Evolutionary conservation across 371 early-diverging fungal species (phyloP), one percentile per base, ranked within the genome.

Genomic region (Syncephalastrum contaminatum): DNA sequence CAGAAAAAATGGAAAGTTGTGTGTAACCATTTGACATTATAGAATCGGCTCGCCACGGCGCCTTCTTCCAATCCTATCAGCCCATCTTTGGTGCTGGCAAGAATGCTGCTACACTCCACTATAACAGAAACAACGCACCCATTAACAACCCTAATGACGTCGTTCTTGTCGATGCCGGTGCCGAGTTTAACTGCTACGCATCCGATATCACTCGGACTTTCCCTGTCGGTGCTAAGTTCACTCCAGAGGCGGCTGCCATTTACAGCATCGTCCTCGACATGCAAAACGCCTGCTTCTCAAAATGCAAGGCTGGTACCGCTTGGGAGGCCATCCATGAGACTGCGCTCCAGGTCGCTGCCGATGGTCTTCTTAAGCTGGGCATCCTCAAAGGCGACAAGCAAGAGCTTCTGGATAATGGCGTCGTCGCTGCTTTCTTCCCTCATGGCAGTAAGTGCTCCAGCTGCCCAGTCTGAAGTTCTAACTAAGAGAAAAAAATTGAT

Each of bases 291-390:
- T 74, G 73, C 52, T 60, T 94, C 18, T 80, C 59, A 7, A 79
- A 79, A 18, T 77, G 94, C 60, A 88, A 84, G 62, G 87, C 91
- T 5, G 92, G 91, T 60, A 88, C 87, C 47, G 73, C 88, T 64
- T 97, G 93, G 91, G 92, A 92, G 72, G 90, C 88, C 58, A 88
- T 97, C 82, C 97, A 97, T 64, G 67, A 81, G 24, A 76, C 88
- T 41, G 90, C 97, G 40, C 77, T 75, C 56, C 72, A 75, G 43
- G 83, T 90, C n/a, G 88, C 87, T 19, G 81, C 80, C 40, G 77
- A 92, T 60, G 94, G 93, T 14, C 81, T 96, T 3, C 59, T 88
- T 21, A 80, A 84, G 56, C 70, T 85, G 27, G 92, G 93, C 25
- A 85, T 93, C 40, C 72, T 93, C 45, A 72, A 79, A 42, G 94